phyloP scores from a whole-genome alignment of 495 filamentous ascomycete genomes.

The Neurospora tetraspora region DNA sequence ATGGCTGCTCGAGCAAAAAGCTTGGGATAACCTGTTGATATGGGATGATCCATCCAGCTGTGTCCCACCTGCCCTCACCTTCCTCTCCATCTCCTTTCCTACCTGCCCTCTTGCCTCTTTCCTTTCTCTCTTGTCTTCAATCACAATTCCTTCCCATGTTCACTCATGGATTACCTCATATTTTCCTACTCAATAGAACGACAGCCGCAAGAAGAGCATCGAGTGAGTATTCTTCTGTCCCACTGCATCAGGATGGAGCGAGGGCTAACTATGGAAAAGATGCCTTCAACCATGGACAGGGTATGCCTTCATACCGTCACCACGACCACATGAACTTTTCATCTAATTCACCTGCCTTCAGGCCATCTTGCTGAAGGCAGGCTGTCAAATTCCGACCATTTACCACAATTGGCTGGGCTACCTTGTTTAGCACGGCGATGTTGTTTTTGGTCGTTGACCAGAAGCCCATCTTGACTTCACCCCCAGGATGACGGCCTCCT shows the following conservation, averaged over 20 bases:
- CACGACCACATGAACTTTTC: not conserved
- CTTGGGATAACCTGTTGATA: not conserved
- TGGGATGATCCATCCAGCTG: not conserved
- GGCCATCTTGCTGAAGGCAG: too few species aligned
- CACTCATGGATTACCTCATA: not conserved
- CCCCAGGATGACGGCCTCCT: slow-evolving; percentile 93
- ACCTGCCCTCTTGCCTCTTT: not conserved
- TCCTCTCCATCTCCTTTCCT: not conserved
- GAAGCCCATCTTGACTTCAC: slow-evolving; percentile 91
- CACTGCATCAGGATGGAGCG: not conserved
- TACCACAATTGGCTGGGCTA: too few species aligned
- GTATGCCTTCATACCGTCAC: not conserved
- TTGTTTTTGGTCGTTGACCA: slow-evolving; percentile 93
- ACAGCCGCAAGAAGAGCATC: not conserved
- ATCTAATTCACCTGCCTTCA: too few species aligned
- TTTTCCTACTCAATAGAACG: not conserved
- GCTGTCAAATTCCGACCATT: too few species aligned
- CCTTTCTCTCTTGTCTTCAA: not conserved
- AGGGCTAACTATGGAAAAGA: not conserved
- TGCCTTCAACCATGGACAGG: not conserved
- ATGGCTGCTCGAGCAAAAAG: not conserved
- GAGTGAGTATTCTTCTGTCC: not conserved
- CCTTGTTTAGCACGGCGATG: slow-evolving; percentile 50
- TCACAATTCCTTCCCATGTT: not conserved
- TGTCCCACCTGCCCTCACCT: not conserved